Conservation (phyloP, 257 asterid genomes). For the Dorcoceras hygrometricum region DNA sequence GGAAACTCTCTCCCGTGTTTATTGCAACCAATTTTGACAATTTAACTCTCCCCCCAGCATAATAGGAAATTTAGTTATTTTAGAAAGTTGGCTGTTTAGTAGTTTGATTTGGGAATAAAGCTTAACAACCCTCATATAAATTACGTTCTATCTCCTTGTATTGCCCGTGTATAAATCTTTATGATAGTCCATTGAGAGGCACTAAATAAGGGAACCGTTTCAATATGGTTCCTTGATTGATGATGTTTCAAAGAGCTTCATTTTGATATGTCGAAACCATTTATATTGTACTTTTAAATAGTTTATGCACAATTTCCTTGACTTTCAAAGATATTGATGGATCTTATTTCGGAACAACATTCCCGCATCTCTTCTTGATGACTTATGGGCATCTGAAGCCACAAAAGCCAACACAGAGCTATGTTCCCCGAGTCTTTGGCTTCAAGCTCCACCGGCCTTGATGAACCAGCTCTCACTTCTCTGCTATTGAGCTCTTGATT, state of each 20-base stretch:
- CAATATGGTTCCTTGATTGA: slow-evolving; percentile 2
- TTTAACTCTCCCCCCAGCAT: neutral
- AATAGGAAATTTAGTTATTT: neutral
- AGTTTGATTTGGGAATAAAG: neutral
- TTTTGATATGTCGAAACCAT: slow-evolving; percentile 4
- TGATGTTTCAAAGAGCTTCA: neutral
- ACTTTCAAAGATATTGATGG: slow-evolving; percentile 79
- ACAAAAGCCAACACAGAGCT: slow-evolving; percentile 75
- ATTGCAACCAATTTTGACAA: neutral
- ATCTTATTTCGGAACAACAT: slow-evolving; percentile 89
- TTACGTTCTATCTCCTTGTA: neutral
- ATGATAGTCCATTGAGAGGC: neutral
- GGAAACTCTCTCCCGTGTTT: neutral
- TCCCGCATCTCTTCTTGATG: slow-evolving; percentile 94
- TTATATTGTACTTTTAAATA: neutral
- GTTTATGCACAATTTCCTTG: slow-evolving; percentile 41
- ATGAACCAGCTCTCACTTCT: slow-evolving; percentile 24
- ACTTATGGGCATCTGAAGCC: slow-evolving; percentile 93
- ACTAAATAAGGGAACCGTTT: neutral
- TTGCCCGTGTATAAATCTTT: no score
- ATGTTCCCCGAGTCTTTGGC: slow-evolving; percentile 83
- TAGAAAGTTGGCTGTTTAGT: neutral
- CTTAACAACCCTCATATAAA: neutral
- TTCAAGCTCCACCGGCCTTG: slow-evolving; percentile 87
- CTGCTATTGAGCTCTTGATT: slow-evolving; percentile 29